Conservation (phyloP, 2,329 filamentous ascomycete genomes). For the Diaporthe sp. region DNA sequence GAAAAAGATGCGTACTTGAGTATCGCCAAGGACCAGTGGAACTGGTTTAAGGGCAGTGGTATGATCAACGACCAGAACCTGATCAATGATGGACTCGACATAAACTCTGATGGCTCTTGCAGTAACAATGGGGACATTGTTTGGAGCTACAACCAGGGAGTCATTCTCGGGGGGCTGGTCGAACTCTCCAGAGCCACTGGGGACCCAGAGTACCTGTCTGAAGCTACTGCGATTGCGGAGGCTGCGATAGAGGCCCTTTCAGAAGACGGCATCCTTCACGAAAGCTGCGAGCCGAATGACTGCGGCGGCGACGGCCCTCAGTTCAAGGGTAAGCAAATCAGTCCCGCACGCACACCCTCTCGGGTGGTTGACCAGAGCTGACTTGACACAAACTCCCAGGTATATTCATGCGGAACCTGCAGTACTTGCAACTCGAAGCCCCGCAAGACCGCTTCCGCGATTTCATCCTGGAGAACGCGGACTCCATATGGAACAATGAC, state of each 20-base stretch:
- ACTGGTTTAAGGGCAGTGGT: conserved; percentile 61
- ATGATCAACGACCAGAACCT: conserved; percentile 61
- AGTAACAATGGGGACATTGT: conserved; percentile 57
- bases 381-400: conserved; percentile 41
- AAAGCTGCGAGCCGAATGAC: conserved; percentile 61
- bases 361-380: neutral
- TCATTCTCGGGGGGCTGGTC: conserved; percentile 62
- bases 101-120: conserved; percentile 54
- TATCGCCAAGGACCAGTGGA: conserved; percentile 60
- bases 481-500: conserved; percentile 72
- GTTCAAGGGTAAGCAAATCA: conserved; percentile 66
- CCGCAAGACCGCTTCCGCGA: conserved; percentile 59
- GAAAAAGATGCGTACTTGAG: conserved; percentile 54
- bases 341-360: neutral
- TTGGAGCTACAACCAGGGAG: conserved; percentile 68
- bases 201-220: conserved; percentile 52
- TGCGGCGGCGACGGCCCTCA: conserved; percentile 61
- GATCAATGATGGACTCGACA: conserved; percentile 64
- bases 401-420: conserved; percentile 73
- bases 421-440: conserved; percentile 62
- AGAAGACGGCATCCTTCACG: conserved; percentile 60
- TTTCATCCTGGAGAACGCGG: conserved; percentile 71
- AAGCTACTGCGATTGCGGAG: conserved; percentile 60
- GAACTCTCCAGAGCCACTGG: conserved; percentile 58
- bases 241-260: conserved; percentile 60